phyloP scores from a whole-genome alignment of 2,329 filamentous ascomycete genomes.

The Ophiosphaerella herpotricha region DNA sequence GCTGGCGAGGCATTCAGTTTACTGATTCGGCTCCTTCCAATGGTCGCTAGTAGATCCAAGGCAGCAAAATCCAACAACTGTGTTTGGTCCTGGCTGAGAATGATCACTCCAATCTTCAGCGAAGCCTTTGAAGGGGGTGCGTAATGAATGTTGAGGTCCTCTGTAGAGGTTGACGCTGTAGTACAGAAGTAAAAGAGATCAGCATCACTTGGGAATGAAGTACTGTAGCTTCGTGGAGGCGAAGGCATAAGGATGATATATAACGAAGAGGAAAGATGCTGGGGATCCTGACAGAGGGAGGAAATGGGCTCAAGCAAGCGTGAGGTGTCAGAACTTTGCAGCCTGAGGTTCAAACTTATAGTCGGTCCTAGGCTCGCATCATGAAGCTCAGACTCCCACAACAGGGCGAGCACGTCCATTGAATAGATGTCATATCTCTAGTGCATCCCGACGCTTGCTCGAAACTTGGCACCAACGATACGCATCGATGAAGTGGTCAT shows the following conservation, averaged over 20 bases:
- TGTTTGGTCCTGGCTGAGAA: slow-evolving; percentile 33
- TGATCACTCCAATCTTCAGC: slow-evolving; percentile 38
- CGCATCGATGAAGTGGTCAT: slow-evolving; percentile 16
- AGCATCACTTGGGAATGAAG: slow-evolving; percentile 39
- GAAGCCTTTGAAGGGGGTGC: slow-evolving; percentile 41
- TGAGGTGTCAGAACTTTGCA: slow-evolving; percentile 3
- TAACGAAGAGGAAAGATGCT: slow-evolving; percentile 2
- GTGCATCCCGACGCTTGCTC: slow-evolving; percentile 30
- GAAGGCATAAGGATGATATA: slow-evolving; percentile 34
- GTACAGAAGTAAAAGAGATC: slow-evolving; percentile 46
- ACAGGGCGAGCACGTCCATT: slow-evolving; percentile 13
- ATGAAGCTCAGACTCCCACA: slow-evolving; percentile 8
- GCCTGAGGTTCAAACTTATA: slow-evolving; percentile 36
- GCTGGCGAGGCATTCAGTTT: slow-evolving; percentile 26
- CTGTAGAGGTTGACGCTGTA: slow-evolving; percentile 39
- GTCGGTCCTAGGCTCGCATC: slow-evolving; percentile 16
- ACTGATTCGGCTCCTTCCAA: slow-evolving; percentile 35
- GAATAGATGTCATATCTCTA: slow-evolving; percentile 29
- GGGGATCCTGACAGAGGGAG: neutral
- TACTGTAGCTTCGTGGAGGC: slow-evolving; percentile 36
- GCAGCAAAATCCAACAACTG: slow-evolving; percentile 42
- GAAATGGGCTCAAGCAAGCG: neutral
- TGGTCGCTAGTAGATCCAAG: slow-evolving; percentile 40
- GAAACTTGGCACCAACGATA: slow-evolving; percentile 22
- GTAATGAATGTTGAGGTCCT: slow-evolving; percentile 40